Evolutionary conservation across 352 stramenopile genomes (phyloP).

Genomic region (Phytophthora europaea): DNA sequence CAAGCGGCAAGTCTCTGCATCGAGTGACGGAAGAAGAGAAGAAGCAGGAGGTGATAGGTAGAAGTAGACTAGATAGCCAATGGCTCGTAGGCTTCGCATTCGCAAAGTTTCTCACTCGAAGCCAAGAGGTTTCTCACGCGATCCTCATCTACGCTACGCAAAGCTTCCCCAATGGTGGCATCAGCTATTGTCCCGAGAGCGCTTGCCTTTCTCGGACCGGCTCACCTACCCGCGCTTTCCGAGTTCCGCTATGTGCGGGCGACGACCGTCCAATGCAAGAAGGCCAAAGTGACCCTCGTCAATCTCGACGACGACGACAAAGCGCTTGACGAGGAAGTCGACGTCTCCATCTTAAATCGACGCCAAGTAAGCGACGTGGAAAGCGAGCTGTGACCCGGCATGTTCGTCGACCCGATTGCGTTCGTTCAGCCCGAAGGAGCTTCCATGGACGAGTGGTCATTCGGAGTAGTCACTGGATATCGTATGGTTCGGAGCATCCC

Average conservation of each 20-base stretch:
- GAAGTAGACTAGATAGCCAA: not conserved
- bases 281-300: not conserved
- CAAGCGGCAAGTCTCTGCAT: conserved; percentile 2
- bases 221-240: not conserved
- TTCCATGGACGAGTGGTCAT: conserved; percentile 8
- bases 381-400: conserved; percentile 10
- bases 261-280: not conserved
- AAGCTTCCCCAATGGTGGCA: not conserved
- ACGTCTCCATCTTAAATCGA: not conserved
- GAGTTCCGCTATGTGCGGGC: not conserved
- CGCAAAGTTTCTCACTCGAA: conserved; percentile 1
- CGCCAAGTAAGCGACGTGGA: not conserved
- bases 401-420: conserved; percentile 15
- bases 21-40: not conserved
- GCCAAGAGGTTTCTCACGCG: not conserved
- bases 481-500: not conserved
- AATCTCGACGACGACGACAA: not conserved
- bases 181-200: not conserved
- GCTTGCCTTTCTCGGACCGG: not conserved
- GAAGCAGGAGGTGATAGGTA: not conserved
- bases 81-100: not conserved
- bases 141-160: not conserved
- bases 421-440: conserved; percentile 3
- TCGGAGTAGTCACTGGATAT: conserved; percentile 20
- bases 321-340: conserved; percentile 1